Conservation (phyloP, 2,329 filamentous ascomycete species). For the Septoria petroselini region DNA sequence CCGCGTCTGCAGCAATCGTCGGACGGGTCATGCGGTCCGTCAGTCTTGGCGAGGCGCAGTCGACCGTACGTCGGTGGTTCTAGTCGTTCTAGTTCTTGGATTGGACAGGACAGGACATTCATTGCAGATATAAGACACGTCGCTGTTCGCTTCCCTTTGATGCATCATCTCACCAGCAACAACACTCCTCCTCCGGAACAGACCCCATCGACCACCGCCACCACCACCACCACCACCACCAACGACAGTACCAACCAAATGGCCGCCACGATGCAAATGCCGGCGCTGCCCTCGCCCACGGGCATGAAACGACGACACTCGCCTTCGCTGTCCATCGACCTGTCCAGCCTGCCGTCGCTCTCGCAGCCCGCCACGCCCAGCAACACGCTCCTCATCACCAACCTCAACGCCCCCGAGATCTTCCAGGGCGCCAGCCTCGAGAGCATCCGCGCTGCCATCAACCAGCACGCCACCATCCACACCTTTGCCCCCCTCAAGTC, state of each 20-base stretch:
- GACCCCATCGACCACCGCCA: too few relatives aligned
- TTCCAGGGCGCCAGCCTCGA: slow-evolving; percentile 72
- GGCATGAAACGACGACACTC: slow-evolving; percentile 36
- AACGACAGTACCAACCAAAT: slow-evolving; percentile 5
- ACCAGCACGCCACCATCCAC: slow-evolving; percentile 67
- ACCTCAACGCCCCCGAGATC: slow-evolving; percentile 68
- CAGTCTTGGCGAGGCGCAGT: slow-evolving; percentile 1
- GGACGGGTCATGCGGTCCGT: too few relatives aligned
- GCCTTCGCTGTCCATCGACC: slow-evolving; percentile 64
- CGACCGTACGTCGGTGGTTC: slow-evolving; percentile 2
- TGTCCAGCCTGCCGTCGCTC: slow-evolving; percentile 68
- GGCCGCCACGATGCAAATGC: slow-evolving; percentile 22
- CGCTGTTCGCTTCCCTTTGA: slow-evolving; percentile 3
- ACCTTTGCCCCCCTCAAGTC: slow-evolving; percentile 78
- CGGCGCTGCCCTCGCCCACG: slow-evolving; percentile 15
- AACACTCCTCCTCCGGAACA: too few relatives aligned
- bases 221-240: neutral
- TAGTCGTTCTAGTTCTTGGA: too few relatives aligned
- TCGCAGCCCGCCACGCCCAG: slow-evolving; percentile 69
- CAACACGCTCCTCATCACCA: slow-evolving; percentile 82
- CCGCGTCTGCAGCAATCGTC: neutral
- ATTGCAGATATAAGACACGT: neutral
- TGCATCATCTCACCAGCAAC: slow-evolving; percentile 1
- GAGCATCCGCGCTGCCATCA: slow-evolving; percentile 68
- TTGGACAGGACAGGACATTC: too few relatives aligned